Percentiles rank a stretch among this genome's conserved stretches.
These are phyloP conservation scores for Aspergillus quadrilineatus DNA, from an alignment of 2,329 filamentous ascomycete genomes.

Conservation along the genomic window DNA sequence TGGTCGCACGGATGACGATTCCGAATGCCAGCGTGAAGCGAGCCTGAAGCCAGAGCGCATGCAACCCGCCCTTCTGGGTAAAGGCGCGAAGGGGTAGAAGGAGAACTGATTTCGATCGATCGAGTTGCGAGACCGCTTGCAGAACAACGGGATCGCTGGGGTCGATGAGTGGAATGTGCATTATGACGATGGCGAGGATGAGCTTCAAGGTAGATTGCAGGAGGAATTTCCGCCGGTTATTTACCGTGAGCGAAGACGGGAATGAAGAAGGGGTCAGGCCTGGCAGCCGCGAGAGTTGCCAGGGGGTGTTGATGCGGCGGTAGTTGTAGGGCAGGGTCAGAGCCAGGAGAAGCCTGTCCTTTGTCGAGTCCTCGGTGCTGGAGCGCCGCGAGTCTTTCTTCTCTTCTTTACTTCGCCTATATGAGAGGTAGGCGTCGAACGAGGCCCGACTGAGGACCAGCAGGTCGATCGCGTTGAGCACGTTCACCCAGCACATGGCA, in stretches of 20 bases:
- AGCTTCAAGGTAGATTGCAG: constrained; percentile 5
- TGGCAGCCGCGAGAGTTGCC: constrained; percentile 19
- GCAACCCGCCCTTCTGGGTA: background rate
- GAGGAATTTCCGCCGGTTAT: constrained; percentile 12
- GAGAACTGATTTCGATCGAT: constrained; percentile 6
- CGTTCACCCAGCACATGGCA: constrained; percentile 25
- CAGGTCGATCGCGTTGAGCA: constrained; percentile 23
- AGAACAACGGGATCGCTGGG: constrained; percentile 3
- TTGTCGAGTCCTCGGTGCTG: background rate
- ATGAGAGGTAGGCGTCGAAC: constrained; percentile 9
- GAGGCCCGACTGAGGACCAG: constrained; percentile 19
- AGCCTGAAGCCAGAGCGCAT: background rate
- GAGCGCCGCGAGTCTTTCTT: background rate
- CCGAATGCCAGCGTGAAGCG: constrained; percentile 20
- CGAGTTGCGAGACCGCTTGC: background rate
- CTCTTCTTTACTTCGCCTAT: background rate
- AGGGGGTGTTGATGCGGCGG: constrained; percentile 25
- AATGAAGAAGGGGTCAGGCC: background rate
- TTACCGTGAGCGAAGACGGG: background rate
- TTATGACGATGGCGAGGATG: background rate
- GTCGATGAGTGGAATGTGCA: constrained; percentile 19
- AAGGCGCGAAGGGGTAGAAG: background rate
- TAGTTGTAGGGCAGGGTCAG: constrained; percentile 20
- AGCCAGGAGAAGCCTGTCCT: constrained; percentile 12
- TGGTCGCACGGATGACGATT: constrained; percentile 13